Evolutionary conservation across 2,329 filamentous ascomycete genomes (phyloP).

Genomic region (Alternaria sp.): DNA sequence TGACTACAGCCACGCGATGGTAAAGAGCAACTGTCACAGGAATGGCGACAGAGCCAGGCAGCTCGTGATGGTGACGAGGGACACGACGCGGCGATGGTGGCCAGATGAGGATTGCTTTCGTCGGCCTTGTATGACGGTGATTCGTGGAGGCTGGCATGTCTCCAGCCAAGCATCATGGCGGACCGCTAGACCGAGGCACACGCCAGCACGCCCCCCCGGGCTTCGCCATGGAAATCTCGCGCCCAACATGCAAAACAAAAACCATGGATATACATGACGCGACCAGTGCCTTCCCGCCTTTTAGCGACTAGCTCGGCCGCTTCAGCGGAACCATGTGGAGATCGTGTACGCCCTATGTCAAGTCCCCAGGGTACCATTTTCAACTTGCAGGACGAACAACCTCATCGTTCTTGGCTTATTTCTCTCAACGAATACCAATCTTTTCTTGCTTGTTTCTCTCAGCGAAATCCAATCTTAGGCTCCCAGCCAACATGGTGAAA

Average conservation of each 20-base stretch:
- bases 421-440: background rate
- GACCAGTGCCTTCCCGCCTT: background rate
- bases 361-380: background rate
- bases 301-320: constrained; percentile 20
- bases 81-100: constrained; percentile 19
- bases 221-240: constrained; percentile 14
- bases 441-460: background rate
- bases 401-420: background rate
- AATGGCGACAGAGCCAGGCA: constrained; percentile 24
- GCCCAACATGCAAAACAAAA: background rate
- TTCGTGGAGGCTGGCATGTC: constrained; percentile 35
- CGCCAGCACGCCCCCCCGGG: constrained; percentile 8
- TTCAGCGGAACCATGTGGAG: constrained; percentile 16
- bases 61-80: constrained; percentile 19
- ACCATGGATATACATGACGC: background rate
- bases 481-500: constrained; percentile 60
- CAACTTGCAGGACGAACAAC: background rate
- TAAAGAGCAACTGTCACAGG: constrained; percentile 14
- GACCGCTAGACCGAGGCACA: constrained; percentile 30
- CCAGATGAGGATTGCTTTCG: constrained; percentile 34
- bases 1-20: background rate
- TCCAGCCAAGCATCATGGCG: constrained; percentile 25
- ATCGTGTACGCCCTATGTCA: constrained; percentile 30
- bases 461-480: background rate
- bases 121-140: constrained; percentile 29